phyloP scores from a whole-genome alignment of 2,329 filamentous ascomycete genomes.

The Lachnum nothofagi region DNA sequence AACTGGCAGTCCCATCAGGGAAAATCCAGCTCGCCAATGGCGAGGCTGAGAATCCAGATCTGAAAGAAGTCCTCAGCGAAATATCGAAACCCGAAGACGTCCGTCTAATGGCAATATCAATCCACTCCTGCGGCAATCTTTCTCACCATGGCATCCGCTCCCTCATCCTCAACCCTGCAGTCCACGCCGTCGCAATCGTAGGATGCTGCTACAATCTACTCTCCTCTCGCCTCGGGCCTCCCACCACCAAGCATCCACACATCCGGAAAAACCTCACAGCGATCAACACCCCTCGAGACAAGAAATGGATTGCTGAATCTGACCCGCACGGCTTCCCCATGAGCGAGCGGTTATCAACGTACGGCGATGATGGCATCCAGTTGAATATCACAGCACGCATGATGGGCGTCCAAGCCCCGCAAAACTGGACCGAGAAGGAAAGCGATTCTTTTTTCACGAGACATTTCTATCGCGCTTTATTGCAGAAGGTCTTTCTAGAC shows the following conservation, averaged over 20 bases:
- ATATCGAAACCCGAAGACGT: conserved; percentile 36
- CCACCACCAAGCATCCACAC: conserved; percentile 77
- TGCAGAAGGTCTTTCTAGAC: conserved; percentile 91
- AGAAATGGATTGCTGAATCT: conserved; percentile 62
- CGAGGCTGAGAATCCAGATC: conserved; percentile 10
- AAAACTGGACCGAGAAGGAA: conserved; percentile 80
- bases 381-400: conserved; percentile 95
- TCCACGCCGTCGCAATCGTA: conserved; percentile 88
- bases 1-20: conserved; percentile 19
- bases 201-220: conserved; percentile 98
- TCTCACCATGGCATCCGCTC: conserved; percentile 89
- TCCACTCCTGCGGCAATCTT: conserved; percentile 97
- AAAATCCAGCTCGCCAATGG: conserved; percentile 20
- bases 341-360: conserved; percentile 63
- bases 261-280: conserved; percentile 65
- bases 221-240: conserved; percentile 81
- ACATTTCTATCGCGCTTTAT: conserved; percentile 84
- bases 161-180: conserved; percentile 74
- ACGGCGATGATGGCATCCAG: conserved; percentile 59
- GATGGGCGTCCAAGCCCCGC: conserved; percentile 95
- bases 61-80: conserved; percentile 12
- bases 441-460: conserved; percentile 85
- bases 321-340: conserved; percentile 94
- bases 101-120: conserved; percentile 79
- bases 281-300: conserved; percentile 61